phyloP scores from a whole-genome alignment of 1,139 yeast species.

The Pneumocystis carinii region DNA sequence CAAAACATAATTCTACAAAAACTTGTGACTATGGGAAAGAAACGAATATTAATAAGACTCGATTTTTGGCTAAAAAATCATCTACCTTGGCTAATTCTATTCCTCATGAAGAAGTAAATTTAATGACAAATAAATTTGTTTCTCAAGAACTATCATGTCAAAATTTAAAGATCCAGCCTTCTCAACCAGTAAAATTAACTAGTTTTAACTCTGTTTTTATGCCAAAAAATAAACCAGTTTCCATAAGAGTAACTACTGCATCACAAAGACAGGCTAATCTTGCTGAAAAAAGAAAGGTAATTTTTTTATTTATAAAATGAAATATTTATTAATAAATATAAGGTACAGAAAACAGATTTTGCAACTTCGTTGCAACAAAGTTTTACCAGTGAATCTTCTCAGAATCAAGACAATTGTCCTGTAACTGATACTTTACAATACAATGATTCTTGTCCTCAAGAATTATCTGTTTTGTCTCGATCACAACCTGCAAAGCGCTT shows the following conservation, averaged over 20 bases:
- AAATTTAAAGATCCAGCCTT: neutral
- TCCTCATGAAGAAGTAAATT: neutral
- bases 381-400: neutral
- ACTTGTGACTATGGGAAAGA: neutral
- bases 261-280: slow-evolving; percentile 11
- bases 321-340: neutral
- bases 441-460: neutral
- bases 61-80: neutral
- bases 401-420: neutral
- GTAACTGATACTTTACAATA: neutral
- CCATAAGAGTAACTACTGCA: slow-evolving; percentile 12
- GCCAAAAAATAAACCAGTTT: slow-evolving; percentile 4
- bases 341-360: neutral
- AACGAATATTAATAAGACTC: neutral
- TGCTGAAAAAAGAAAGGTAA: slow-evolving; percentile 6
- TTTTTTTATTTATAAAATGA: neutral
- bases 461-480: neutral
- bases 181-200: neutral
- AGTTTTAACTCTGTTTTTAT: neutral
- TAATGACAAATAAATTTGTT: neutral
- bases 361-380: neutral
- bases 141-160: neutral
- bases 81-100: neutral
- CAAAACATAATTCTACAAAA: neutral
- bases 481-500: neutral